Evolutionary conservation across 345 rosid genomes (phyloP).

Genomic region (Gossypium sturtianum): DNA sequence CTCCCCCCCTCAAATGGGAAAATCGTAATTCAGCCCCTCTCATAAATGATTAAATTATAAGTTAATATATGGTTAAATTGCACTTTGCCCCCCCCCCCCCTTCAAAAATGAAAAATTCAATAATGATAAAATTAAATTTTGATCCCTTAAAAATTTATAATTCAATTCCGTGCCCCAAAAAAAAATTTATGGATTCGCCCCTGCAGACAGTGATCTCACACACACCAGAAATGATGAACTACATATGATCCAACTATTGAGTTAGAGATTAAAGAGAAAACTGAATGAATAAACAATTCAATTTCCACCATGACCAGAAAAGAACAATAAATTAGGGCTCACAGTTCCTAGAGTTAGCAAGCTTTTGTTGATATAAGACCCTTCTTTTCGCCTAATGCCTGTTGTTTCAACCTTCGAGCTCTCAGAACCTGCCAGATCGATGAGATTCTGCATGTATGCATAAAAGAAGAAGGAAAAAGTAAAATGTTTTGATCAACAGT

Average conservation of each 20-base stretch:
- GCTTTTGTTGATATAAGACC: constrained; percentile 96
- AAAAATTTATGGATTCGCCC: no score
- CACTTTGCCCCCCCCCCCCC: no score
- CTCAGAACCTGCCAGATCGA: constrained; percentile 99
- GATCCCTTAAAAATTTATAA: no score
- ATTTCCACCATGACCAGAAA: neutral
- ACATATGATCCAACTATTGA: neutral
- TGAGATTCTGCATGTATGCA: constrained; percentile 87
- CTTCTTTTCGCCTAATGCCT: constrained; percentile 93
- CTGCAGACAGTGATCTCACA: neutral
- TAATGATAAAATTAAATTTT: no score
- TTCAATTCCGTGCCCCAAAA: no score
- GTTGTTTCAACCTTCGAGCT: constrained; percentile 97
- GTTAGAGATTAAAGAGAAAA: constrained; percentile 2
- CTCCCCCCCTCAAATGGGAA: no score
- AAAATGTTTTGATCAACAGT: no score
- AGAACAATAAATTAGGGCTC: constrained; percentile 33
- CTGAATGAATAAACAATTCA: neutral
- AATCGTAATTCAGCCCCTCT: no score
- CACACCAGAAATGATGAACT: neutral
- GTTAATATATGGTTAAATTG: no score
- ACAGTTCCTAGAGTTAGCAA: constrained; percentile 97
- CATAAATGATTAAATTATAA: no score
- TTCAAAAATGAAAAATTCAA: no score
- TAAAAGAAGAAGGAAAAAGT: constrained; percentile 9